Base-by-base conservation (phyloP, 495 filamentous ascomycete species). In the Usnea hakonensis region DNA sequence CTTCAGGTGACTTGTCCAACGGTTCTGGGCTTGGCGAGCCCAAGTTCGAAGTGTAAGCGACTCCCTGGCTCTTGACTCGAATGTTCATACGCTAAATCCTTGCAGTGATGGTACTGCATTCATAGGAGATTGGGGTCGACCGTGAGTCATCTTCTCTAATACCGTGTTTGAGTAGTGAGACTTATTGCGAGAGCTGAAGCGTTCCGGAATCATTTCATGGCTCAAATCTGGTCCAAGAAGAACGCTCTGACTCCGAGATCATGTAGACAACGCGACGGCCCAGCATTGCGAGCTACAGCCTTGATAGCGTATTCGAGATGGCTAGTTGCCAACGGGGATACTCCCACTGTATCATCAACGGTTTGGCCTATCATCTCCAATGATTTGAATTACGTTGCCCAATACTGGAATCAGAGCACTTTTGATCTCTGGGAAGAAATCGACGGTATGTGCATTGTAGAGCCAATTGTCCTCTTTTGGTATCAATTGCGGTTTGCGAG, bases 371-470 rank as follows among this genome's bases (percentile, higher is more conserved):
- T 83, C 54, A 80, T 86, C 23, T 71, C 74, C 19, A 84, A 84
- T 55, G 83, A 85, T 62, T 67, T 85, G 26, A 73, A 78, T 41
- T 90, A 90, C 65, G 81, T 89, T 21, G 79, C 83, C 4, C 83
- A 90, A 68, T 87, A 91, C 74, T 92, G 88, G 88, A 77, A 74
- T 55, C 38, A 66, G 30, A 72, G 70, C 5, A 67, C 64, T n/a
- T 77, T 74, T 61, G 77, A 90, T 66, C 79, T 90, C 3, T 90
- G 87, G 87, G 87, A 90, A 63, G 87, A 90, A 73, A 78, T 83
- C 0, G 64, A 73, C 14, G 46, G 46, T 30, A 30, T 50, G 83
- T 82, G n/a, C 75, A 77, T 7, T 82, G 9, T 10, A 8, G n/a
- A 1, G 3, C 5, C 3, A 46, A 9, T 10, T 46, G 1, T 10